phyloP scores from a whole-genome alignment of 2,329 filamentous ascomycete genomes.

The Aspergillus jensenii region DNA sequence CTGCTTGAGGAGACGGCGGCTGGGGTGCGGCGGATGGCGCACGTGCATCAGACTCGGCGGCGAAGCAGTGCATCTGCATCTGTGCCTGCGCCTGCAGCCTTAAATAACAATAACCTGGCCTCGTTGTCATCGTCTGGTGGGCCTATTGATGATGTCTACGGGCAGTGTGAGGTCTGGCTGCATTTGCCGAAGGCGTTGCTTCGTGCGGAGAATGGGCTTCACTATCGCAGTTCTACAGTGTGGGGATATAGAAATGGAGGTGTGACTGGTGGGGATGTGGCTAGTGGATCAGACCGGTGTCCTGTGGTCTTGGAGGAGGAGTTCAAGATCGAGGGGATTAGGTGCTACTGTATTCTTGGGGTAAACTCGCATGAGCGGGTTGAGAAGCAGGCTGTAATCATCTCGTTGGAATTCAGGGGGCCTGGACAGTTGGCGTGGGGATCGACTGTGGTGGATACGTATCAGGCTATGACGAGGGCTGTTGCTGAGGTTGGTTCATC shows the following conservation, averaged over 20 bases:
- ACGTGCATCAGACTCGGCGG: constrained; percentile 28
- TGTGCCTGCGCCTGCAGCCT: constrained; percentile 7
- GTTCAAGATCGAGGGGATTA: constrained; percentile 44
- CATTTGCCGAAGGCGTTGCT: constrained; percentile 47
- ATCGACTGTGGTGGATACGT: constrained; percentile 35
- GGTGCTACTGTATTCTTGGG: constrained; percentile 49
- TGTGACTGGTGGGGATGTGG: constrained; percentile 10
- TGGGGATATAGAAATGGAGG: constrained; percentile 32
- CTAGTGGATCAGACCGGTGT: constrained; percentile 20
- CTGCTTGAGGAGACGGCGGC: constrained; percentile 39
- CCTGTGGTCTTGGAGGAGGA: constrained; percentile 36
- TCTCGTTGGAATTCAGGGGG: constrained; percentile 39
- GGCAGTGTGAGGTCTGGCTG: constrained; percentile 38
- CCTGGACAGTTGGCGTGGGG: constrained; percentile 34
- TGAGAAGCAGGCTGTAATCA: constrained; percentile 50
- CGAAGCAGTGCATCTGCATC: constrained; percentile 22
- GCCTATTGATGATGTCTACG: constrained; percentile 31
- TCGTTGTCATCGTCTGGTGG: constrained; percentile 11
- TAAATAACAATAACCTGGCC: constrained; percentile 8
- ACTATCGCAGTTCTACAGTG: constrained; percentile 35
- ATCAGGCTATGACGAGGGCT: constrained; percentile 39
- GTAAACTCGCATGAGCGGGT: constrained; percentile 54
- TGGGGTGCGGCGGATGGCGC: constrained; percentile 34
- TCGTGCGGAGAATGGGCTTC: constrained; percentile 44
- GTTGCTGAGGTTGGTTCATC: constrained; percentile 37